Conservation (phyloP, 2,329 filamentous ascomycete genomes). For the Microcyclospora tardicrescens region DNA sequence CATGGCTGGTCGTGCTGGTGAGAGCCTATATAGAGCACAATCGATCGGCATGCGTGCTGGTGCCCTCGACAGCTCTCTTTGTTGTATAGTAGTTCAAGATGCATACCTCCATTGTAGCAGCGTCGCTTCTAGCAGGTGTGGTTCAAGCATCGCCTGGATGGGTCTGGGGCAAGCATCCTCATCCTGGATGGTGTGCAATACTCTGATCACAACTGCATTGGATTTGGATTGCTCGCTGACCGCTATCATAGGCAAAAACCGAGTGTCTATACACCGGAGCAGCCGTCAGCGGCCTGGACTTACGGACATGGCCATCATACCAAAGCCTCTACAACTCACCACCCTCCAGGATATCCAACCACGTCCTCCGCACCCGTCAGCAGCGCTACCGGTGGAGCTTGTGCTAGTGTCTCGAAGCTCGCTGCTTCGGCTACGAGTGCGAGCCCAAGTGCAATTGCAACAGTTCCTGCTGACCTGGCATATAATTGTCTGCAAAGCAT, state of each 20-base stretch:
- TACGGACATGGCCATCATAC: background rate
- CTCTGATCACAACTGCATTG: background rate
- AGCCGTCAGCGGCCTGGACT: slow-evolving; percentile 1
- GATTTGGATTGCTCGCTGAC: background rate
- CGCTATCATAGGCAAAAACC: slow-evolving; percentile 1
- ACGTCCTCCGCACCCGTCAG: background rate
- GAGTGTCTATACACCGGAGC: slow-evolving; percentile 3
- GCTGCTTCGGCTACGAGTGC: slow-evolving; percentile 11
- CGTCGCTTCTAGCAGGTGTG: no score
- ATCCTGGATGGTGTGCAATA: slow-evolving; percentile 3
- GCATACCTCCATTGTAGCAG: no score
- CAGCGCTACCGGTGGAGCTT: slow-evolving; percentile 6
- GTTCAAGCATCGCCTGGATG: background rate
- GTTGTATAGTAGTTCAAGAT: no score
- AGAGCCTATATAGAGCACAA: no score
- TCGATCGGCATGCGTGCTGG: no score
- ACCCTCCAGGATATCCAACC: background rate
- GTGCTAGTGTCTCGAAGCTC: slow-evolving; percentile 15
- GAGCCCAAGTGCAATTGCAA: slow-evolving; percentile 20
- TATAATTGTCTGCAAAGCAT: slow-evolving; percentile 35
- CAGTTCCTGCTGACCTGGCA: slow-evolving; percentile 31
- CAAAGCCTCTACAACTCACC: background rate
- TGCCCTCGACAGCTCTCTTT: no score
- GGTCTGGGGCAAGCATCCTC: background rate
- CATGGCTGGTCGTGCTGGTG: no score